These are phyloP conservation scores for Meyerozyma elateridarum DNA, from an alignment of 1,139 yeast species.

Conservation along the genomic window DNA sequence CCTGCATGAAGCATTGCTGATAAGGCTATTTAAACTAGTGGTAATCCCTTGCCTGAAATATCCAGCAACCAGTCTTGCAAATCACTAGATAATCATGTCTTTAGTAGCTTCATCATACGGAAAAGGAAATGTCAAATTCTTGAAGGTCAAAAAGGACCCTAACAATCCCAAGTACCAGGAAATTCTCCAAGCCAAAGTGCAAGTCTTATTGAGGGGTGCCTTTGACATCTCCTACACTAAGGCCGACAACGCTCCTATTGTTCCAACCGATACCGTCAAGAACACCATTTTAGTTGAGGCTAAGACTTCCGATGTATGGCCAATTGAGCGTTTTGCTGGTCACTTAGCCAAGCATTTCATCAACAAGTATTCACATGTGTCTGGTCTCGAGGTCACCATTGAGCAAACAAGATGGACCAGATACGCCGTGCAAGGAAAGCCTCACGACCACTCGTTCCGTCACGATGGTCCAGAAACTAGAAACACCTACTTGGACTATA, in stretches of 20 bases:
- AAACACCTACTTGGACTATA: conserved; percentile 51
- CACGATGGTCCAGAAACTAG: conserved; percentile 83
- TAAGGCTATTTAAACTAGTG: no score
- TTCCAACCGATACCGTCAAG: conserved; percentile 92
- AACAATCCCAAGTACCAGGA: conserved; percentile 68
- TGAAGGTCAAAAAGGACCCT: conserved; percentile 78
- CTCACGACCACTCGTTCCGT: conserved; percentile 77
- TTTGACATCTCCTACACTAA: conserved; percentile 77
- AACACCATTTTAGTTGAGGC: conserved; percentile 83
- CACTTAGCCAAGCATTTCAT: conserved; percentile 79
- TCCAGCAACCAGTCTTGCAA: no score
- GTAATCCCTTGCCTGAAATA: no score
- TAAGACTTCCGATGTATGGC: conserved; percentile 77
- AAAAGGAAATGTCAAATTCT: conserved; percentile 84
- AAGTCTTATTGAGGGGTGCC: conserved; percentile 68
- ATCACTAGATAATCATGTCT: not conserved
- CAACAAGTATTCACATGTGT: conserved; percentile 67
- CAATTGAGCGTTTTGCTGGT: conserved; percentile 86
- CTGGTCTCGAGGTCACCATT: conserved; percentile 63
- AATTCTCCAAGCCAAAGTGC: conserved; percentile 79
- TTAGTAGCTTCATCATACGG: conserved; percentile 66
- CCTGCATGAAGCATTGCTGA: no score
- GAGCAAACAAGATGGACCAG: conserved; percentile 77
- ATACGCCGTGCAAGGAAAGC: conserved; percentile 65
- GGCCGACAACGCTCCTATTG: conserved; percentile 84